phyloP scores from a whole-genome alignment of 2,329 filamentous ascomycete species.

The Chrysoporthe cubensis region DNA sequence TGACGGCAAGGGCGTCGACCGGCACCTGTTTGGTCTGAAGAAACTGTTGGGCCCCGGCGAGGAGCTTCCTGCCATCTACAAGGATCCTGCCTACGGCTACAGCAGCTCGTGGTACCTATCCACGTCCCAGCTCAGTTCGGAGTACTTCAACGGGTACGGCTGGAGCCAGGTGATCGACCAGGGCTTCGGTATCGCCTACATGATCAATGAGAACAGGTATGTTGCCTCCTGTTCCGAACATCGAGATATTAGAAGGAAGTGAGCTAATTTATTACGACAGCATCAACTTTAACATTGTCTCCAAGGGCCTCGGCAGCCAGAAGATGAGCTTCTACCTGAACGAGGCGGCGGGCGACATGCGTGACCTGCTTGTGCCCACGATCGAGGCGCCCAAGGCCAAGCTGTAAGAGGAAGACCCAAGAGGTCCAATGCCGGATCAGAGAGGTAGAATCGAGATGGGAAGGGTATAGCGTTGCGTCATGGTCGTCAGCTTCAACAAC shows the following conservation, averaged over 20 bases:
- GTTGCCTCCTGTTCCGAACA: constrained; percentile 31
- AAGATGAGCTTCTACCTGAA: constrained; percentile 96
- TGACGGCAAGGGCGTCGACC: constrained; percentile 91
- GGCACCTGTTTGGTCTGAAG: constrained; percentile 97
- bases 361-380: constrained; percentile 82
- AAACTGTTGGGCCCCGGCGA: constrained; percentile 82
- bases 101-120: constrained; percentile 88
- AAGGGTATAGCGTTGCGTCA: neutral
- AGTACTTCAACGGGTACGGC: constrained; percentile 98
- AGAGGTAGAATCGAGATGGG: neutral
- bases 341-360: constrained; percentile 88
- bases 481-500: neutral
- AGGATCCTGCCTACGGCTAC: constrained; percentile 85
- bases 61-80: constrained; percentile 79
- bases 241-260: neutral
- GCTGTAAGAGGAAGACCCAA: constrained; percentile 55
- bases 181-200: constrained; percentile 97
- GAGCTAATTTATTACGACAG: constrained; percentile 47
- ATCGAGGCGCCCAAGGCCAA: constrained; percentile 84
- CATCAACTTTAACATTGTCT: constrained; percentile 97
- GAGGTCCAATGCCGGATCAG: neutral
- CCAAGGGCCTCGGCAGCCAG: constrained; percentile 86
- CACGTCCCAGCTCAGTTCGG: constrained; percentile 86
- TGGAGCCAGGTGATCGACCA: constrained; percentile 98
- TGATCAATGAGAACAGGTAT: constrained; percentile 98